Conservation (phyloP, 805 yeast genomes). For the Hagleromyces aurorensis region DNA sequence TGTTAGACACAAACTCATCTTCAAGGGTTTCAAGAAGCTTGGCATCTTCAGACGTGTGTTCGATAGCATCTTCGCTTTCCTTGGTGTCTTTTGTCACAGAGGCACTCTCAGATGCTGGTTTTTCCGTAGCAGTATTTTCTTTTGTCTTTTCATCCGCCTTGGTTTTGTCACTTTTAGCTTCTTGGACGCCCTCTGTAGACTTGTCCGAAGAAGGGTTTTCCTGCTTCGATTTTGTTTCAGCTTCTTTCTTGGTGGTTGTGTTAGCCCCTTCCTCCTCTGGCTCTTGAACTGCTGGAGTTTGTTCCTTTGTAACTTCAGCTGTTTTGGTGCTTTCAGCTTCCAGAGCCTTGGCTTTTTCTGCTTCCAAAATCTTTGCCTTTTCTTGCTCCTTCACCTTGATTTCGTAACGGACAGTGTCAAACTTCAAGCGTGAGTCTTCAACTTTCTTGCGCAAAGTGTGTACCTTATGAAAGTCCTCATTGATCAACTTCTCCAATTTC, state of each 20-base stretch:
- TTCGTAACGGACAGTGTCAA: slow-evolving; percentile 63
- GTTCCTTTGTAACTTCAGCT: slow-evolving; percentile 55
- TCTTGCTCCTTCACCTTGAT: slow-evolving; percentile 29
- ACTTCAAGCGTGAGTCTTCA: slow-evolving; percentile 58
- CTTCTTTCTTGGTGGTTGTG: slow-evolving; percentile 18
- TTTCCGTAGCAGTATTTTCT: neutral
- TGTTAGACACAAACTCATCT: slow-evolving; percentile 74
- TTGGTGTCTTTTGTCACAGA: slow-evolving; percentile 4
- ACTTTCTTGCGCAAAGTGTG: slow-evolving; percentile 57
- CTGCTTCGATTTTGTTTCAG: slow-evolving; percentile 2
- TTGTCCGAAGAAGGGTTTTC: neutral
- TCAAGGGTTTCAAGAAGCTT: slow-evolving; percentile 51
- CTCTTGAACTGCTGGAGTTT: slow-evolving; percentile 34
- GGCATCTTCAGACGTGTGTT: slow-evolving; percentile 24
- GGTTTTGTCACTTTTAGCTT: too few relatives aligned
- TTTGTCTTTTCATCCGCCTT: slow-evolving; percentile 1
- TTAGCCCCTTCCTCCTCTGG: slow-evolving; percentile 6
- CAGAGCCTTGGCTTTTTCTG: slow-evolving; percentile 54
- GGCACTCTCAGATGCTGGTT: neutral
- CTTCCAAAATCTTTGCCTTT: slow-evolving; percentile 33
- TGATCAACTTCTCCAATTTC: slow-evolving; percentile 44
- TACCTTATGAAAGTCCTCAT: slow-evolving; percentile 54
- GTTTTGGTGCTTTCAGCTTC: slow-evolving; percentile 65
- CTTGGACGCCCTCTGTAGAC: too few relatives aligned
- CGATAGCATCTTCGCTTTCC: slow-evolving; percentile 6